Conservation (phyloP, 805 yeast species). For the Metschnikowia similis region DNA sequence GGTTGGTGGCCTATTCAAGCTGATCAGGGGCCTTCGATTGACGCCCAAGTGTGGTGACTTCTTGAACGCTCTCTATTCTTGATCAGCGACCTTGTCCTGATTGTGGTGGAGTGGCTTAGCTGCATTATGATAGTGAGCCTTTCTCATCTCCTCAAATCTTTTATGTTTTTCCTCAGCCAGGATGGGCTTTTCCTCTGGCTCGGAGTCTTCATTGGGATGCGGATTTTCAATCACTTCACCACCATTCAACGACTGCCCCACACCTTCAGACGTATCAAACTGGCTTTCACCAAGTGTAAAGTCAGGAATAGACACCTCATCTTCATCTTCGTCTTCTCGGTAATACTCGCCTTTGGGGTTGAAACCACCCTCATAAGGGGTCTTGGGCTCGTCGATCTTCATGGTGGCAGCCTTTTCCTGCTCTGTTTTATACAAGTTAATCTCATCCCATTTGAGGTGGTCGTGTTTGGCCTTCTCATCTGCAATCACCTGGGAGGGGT, state of each 20-base stretch:
- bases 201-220: conserved; percentile 25
- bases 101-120: conserved; percentile 44
- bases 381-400: conserved; percentile 92
- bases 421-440: conserved; percentile 68
- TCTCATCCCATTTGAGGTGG: conserved; percentile 82
- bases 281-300: conserved; percentile 60
- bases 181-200: conserved; percentile 33
- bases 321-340: conserved; percentile 61
- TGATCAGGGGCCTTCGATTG: too few species aligned
- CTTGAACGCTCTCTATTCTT: neutral
- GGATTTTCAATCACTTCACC: conserved; percentile 34
- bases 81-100: neutral
- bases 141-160: conserved; percentile 73
- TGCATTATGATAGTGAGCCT: conserved; percentile 67
- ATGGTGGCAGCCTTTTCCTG: conserved; percentile 68
- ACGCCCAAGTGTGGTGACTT: neutral
- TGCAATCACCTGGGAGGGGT: conserved; percentile 2
- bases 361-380: conserved; percentile 90
- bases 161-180: conserved; percentile 60
- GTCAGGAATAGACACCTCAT: conserved; percentile 40
- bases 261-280: conserved; percentile 28
- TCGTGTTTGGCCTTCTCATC: conserved; percentile 5
- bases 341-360: conserved; percentile 80
- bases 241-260: conserved; percentile 30
- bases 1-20: too few species aligned